Evolutionary conservation across 176 grass and related monocot species (phyloP), one percentile per base, ranked within the genome.

Genomic region (Eremochloa ophiuroides): DNA sequence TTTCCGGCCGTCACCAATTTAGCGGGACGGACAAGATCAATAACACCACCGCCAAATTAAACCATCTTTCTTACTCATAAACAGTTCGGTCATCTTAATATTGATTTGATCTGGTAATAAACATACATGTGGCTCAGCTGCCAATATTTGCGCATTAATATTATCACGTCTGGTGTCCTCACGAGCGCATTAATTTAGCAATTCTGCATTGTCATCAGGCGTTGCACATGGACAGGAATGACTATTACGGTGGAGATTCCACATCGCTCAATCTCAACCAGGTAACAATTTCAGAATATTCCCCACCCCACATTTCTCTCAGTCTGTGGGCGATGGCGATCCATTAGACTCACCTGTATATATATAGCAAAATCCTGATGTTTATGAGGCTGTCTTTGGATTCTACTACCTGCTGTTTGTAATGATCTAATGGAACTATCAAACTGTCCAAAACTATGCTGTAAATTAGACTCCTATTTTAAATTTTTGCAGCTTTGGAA

Each of bases 161-260:
- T 56, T 40, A 40, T 40, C 39, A 38, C 37, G 37, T 33, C 33
- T 2, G 33, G 50, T 22, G 1, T 20, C n/a, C 50, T 53, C 2
- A 53, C 51, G 3, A 23, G 23, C 0, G 22, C n/a, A 58, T 12
- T 58, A 10, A 4, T 25, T 55, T 56, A 2, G 23, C 23, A 1
- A 42, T 66, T 70, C 53, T 63, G 14, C 63, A 1, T 53, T 53
- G 8, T 26, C 69, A 80, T 18, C 83, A 97, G 94, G 94, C 94
- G 12, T 73, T 97, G 10, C 94, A 97, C 69, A 97, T 97, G 94
- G 94, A 97, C 62, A 94, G 89, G 79, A 97, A 94, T 50, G 94
- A 97, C 63, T 97, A 94, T 39, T 97, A 97, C 23, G 94, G 94
- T 35, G 94, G 94, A 50, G 94, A 94, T 58, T 92, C 82, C 69